Percentiles rank a stretch among this genome's conserved stretches.
phyloP scores from a whole-genome alignment of 2,329 filamentous ascomycete species.

The Lasiodiplodia sp. region DNA sequence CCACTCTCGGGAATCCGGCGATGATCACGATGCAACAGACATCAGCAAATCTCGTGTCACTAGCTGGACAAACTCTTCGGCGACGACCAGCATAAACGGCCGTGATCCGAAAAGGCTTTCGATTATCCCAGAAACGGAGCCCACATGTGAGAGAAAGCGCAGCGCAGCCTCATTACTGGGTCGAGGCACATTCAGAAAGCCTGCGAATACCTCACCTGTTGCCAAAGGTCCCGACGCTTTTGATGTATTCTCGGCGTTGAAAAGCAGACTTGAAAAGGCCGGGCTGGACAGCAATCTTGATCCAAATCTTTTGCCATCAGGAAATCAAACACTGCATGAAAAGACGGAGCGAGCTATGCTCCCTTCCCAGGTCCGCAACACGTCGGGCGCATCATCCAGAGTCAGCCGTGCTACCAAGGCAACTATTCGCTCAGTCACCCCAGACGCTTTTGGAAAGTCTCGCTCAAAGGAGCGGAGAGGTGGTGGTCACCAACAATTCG shows the following conservation, averaged over 20 bases:
- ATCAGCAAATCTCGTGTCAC: conserved; percentile 71
- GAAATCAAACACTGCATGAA: neutral
- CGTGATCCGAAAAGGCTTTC: conserved; percentile 66
- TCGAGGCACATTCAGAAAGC: conserved; percentile 32
- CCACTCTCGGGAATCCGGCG: conserved; percentile 28
- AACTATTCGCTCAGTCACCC: conserved; percentile 48
- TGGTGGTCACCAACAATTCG: neutral
- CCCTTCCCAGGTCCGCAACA: conserved; percentile 28
- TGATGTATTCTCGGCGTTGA: conserved; percentile 67
- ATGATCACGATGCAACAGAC: conserved; percentile 38
- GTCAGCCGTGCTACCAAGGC: conserved; percentile 41
- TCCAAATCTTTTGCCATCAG: neutral
- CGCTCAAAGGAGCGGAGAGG: neutral
- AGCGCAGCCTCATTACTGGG: conserved; percentile 42
- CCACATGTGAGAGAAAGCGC: conserved; percentile 33
- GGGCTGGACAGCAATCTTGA: conserved; percentile 24
- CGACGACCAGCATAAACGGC: conserved; percentile 61
- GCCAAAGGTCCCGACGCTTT: conserved; percentile 8
- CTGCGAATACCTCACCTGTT: conserved; percentile 32
- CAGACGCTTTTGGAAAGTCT: conserved; percentile 30
- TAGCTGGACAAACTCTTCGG: conserved; percentile 73
- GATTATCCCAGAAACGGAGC: conserved; percentile 63
- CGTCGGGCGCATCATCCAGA: conserved; percentile 27
- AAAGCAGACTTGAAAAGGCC: conserved; percentile 60
- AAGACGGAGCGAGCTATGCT: conserved; percentile 19